Evolutionary conservation across 768 basidiomycete genomes (phyloP).

Genomic region (Naganishia friedmannii): DNA sequence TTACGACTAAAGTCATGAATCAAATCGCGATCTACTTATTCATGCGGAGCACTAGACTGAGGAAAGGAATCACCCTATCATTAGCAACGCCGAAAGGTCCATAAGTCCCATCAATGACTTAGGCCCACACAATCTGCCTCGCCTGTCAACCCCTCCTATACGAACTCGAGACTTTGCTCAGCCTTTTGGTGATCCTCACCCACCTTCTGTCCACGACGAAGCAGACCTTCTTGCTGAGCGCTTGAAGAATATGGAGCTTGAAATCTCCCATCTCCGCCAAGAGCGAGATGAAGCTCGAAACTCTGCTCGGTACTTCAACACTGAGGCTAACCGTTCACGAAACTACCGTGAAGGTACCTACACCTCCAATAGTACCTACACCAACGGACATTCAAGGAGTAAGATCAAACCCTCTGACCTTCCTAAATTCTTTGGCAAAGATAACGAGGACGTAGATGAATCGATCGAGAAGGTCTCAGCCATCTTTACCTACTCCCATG

Average conservation of each 20-base stretch:
- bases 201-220: neutral
- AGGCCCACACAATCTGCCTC: too few species aligned
- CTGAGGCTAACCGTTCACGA: neutral
- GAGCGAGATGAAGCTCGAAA: neutral
- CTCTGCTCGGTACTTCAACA: neutral
- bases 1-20: too few species aligned
- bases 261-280: neutral
- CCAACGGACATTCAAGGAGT: neutral
- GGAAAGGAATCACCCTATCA: neutral
- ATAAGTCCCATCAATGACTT: too few species aligned
- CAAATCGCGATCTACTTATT: too few species aligned
- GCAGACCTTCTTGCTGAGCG: neutral
- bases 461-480: constrained; percentile 17
- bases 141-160: too few species aligned
- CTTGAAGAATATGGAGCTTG: neutral
- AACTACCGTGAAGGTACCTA: neutral
- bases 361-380: constrained; percentile 6
- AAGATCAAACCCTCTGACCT: constrained; percentile 19
- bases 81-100: too few species aligned
- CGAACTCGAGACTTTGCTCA: too few species aligned
- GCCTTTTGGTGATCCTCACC: neutral
- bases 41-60: too few species aligned
- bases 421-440: constrained; percentile 23
- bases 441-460: constrained; percentile 7
- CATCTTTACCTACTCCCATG: constrained; percentile 6